These are phyloP conservation scores for Boletus fagicola DNA, from an alignment of 768 basidiomycete genomes.

Conservation along the genomic window DNA sequence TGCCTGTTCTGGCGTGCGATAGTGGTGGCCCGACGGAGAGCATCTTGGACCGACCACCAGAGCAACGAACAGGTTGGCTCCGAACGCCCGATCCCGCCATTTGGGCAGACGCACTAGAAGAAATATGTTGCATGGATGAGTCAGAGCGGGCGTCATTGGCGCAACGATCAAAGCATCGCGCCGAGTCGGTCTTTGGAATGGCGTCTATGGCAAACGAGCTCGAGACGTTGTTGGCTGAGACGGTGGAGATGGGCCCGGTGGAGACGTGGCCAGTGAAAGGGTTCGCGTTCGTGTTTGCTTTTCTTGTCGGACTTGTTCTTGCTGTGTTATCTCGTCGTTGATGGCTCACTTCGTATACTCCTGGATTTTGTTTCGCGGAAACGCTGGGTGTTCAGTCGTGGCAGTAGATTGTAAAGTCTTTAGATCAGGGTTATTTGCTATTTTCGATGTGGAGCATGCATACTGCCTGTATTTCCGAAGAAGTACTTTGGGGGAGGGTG, in stretches of 20 bases:
- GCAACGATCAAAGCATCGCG: conserved; percentile 56
- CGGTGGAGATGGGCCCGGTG: conserved; percentile 53
- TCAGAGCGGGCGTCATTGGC: conserved; percentile 40
- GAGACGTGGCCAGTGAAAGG: conserved; percentile 19
- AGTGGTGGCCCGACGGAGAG: conserved; percentile 92
- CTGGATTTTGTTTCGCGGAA: background rate
- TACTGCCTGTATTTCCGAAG: conserved; percentile 75
- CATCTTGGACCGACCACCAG: conserved; percentile 43
- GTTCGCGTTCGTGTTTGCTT: conserved; percentile 16
- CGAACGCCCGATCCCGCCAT: conserved; percentile 53
- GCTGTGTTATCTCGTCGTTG: conserved; percentile 18
- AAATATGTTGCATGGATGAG: conserved; percentile 44
- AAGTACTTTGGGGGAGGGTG: conserved; percentile 47
- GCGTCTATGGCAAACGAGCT: conserved; percentile 66
- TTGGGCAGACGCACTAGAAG: conserved; percentile 70
- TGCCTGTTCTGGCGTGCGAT: conserved; percentile 86
- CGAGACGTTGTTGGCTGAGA: conserved; percentile 53
- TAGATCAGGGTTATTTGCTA: conserved; percentile 77
- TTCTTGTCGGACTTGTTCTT: conserved; percentile 27
- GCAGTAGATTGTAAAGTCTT: conserved; percentile 51
- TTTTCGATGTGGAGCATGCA: conserved; percentile 60
- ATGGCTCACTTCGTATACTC: background rate
- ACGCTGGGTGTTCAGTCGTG: conserved; percentile 3
- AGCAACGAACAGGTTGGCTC: conserved; percentile 75
- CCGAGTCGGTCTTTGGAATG: conserved; percentile 68